Base-by-base conservation (phyloP, 257 asterid species). In the Cordia subcordata region DNA sequence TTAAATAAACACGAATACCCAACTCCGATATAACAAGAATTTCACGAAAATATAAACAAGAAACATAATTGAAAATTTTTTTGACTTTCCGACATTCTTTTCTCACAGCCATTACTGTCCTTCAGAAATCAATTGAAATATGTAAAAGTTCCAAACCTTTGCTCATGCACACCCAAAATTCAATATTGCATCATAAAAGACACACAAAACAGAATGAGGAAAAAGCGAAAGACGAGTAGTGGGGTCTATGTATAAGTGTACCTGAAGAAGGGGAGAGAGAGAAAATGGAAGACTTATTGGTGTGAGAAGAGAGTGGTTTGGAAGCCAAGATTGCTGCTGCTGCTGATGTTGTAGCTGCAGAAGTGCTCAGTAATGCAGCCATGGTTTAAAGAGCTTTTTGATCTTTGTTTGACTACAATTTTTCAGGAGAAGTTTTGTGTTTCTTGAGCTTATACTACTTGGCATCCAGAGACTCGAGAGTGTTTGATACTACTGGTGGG, bases 351-450 rank as follows among this genome's bases (percentile, higher is more conserved):
- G 55, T 20, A 16, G 69, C 46, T 8, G 85, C 63, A 32, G 86
- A 66, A 72, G 87, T 57, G 60, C 91, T 85, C n/a, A 81, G 13
- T 1, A 77, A 53, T 16, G 82, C 68, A 56, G 90, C 86, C 96
- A 83, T 84, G 49, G 35, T 27, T 52, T 12, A 44, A 53, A 46
- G 14, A 35, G 1, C 35, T 65, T 40, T 52, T 37, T 15, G 16
- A 15, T 12, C 49, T 13, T 8, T 15, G 49, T 17, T 14, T 11
- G 14, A 10, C 23, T 22, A 1, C 0, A 16, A 51, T 8, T 14
- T 12, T 35, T 17, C 18, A 10, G 49, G 17, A 56, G 57, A n/a
- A n/a, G n/a, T n/a, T 22, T 20, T 53, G 47, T 13, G 57, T 44
- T 40, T 0, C 40, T 23, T 46, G 54, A 38, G 55, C 51, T 57